These are phyloP conservation scores for Jatropha curcas DNA, from an alignment of 345 rosid genomes.

Conservation along the genomic window DNA sequence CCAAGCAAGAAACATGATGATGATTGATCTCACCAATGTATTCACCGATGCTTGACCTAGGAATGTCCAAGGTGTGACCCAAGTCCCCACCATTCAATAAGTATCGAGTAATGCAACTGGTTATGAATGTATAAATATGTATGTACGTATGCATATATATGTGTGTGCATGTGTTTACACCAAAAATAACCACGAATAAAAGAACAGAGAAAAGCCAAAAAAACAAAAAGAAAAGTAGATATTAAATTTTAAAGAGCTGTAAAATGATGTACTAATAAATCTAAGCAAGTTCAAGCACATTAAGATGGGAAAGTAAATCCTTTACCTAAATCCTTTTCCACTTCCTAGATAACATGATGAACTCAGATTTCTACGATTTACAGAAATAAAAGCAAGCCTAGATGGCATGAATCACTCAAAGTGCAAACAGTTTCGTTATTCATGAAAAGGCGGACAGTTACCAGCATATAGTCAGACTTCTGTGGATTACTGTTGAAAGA, in stretches of 20 bases:
- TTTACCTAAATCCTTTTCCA: neutral
- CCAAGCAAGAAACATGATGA: neutral
- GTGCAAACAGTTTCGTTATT: conserved; percentile 7
- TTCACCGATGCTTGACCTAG: too few relatives aligned
- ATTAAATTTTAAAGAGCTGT: neutral
- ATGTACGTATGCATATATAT: too few relatives aligned
- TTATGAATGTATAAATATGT: neutral
- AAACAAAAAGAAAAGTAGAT: neutral
- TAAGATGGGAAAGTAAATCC: neutral
- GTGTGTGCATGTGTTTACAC: too few relatives aligned
- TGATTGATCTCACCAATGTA: neutral
- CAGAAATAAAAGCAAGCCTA: neutral
- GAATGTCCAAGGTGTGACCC: too few relatives aligned
- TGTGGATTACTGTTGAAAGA: conserved; percentile 44
- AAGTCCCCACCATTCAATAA: neutral
- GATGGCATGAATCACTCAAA: neutral
- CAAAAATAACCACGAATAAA: neutral
- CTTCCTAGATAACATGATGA: neutral
- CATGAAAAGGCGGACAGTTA: conserved; percentile 28
- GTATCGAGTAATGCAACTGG: neutral
- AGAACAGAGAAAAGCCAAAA: neutral
- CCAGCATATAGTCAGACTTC: conserved; percentile 82
- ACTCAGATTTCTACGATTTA: neutral
- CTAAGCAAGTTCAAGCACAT: neutral
- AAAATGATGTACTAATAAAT: neutral